Evolutionary conservation across 2,329 filamentous ascomycete genomes (phyloP), one percentile per base, ranked within the genome.

Genomic region (Neurospora sp.): DNA sequence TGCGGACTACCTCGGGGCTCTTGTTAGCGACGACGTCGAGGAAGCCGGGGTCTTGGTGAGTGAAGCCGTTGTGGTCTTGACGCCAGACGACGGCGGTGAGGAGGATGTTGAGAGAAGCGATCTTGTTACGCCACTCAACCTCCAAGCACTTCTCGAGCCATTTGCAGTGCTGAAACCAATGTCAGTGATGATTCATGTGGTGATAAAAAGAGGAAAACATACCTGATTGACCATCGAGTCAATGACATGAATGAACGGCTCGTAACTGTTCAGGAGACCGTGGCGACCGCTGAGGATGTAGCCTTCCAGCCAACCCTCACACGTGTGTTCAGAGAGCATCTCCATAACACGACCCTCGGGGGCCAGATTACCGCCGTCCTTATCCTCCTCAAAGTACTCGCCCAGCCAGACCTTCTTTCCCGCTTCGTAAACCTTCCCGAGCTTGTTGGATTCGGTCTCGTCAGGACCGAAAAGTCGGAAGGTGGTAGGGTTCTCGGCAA

Each of bases 21-120:
- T 93, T 93, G 82, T 94, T 93, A 74, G 88, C 89, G 2, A 94
- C 86, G 0, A 93, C 89, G 73, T 93, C 91, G 13, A 94, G 85
- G 84, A 94, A 94, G 46, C 91, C 91, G 0, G 91, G 91, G 73
- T 93, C 91, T 78, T 93, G 91, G 77, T 93, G 91, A 0, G 90
- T 93, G 81, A 94, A 94, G 42, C 91, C 91, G 76, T 93, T 94
- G 83, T 93, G 91, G 74, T 93, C 91, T 81, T 93, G 91, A 75
- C 91, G 84, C 91, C 91, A 93, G 70, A 93, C 91, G 8, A 92
- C 91, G 1, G 90, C 88, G 1, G 91, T 93, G 69, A 93, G 84
- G 15, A 94, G 85, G 74, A 93, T 93, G 81, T 94, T 94, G 75
- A 94, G 86, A 0, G 91, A 93, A 9, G 91, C 86, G 11, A 93